Evolutionary conservation across 2,329 filamentous ascomycete genomes (phyloP).

Genomic region (Ascochyta pisi): DNA sequence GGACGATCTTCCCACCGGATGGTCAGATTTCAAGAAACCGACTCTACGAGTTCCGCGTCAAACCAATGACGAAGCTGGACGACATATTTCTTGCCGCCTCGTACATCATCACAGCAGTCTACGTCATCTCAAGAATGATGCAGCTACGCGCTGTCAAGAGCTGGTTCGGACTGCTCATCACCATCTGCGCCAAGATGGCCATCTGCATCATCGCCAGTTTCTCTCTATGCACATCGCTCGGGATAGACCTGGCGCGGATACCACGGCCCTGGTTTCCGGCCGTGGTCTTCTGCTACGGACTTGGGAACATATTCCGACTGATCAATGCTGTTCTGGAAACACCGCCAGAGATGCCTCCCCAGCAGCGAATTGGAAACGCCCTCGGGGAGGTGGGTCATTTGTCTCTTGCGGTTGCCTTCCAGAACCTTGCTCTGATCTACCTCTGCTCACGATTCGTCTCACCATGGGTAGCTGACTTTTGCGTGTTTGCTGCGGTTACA

Average conservation of each 20-base stretch:
- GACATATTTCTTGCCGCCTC: slow-evolving; percentile 68
- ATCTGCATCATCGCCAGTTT: slow-evolving; percentile 81
- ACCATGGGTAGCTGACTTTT: slow-evolving; percentile 76
- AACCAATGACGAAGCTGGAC: slow-evolving; percentile 73
- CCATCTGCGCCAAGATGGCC: slow-evolving; percentile 72
- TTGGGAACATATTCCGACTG: slow-evolving; percentile 79
- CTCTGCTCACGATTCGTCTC: slow-evolving; percentile 71
- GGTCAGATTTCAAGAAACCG: slow-evolving; percentile 63
- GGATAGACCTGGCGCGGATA: slow-evolving; percentile 76
- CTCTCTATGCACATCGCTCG: slow-evolving; percentile 77
- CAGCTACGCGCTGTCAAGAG: slow-evolving; percentile 79
- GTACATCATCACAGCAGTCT: slow-evolving; percentile 68
- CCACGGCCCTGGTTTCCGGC: slow-evolving; percentile 77
- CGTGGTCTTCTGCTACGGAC: slow-evolving; percentile 76
- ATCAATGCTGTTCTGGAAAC: slow-evolving; percentile 80
- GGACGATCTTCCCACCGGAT: slow-evolving; percentile 70
- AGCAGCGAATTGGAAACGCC: slow-evolving; percentile 73
- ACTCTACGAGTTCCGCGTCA: slow-evolving; percentile 80
- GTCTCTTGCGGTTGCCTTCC: slow-evolving; percentile 70
- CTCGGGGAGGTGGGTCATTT: slow-evolving; percentile 76
- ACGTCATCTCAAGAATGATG: slow-evolving; percentile 71
- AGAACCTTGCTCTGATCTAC: slow-evolving; percentile 72
- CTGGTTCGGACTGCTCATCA: slow-evolving; percentile 72
- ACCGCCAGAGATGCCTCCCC: slow-evolving; percentile 71
- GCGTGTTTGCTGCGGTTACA: slow-evolving; percentile 76